Percentiles rank a stretch among this genome's conserved stretches.
These are phyloP conservation scores for Castanea sativa DNA, from an alignment of 306 rosid species.

Conservation along the genomic window DNA sequence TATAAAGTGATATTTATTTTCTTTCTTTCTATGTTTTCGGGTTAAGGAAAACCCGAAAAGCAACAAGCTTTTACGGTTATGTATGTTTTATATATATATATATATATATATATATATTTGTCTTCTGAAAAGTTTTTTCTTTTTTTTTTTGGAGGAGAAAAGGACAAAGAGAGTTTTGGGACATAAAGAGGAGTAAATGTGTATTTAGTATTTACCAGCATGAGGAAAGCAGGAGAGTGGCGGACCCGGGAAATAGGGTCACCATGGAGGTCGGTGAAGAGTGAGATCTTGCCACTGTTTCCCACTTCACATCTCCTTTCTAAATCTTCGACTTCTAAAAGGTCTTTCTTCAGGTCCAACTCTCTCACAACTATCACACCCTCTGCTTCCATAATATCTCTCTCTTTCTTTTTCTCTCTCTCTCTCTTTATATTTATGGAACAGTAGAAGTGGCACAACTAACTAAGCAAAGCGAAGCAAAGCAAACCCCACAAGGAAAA, in stretches of 20 bases:
- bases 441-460: neutral
- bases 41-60: neutral
- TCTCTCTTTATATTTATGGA: neutral
- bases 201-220: conserved; percentile 69
- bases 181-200: neutral
- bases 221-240: conserved; percentile 81
- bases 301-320: conserved; percentile 87
- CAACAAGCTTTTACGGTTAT: neutral
- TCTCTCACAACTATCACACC: conserved; percentile 36
- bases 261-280: conserved; percentile 82
- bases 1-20: neutral
- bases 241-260: conserved; percentile 99
- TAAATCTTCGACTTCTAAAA: conserved; percentile 54
- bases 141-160: neutral
- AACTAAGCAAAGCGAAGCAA: neutral
- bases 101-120: neutral
- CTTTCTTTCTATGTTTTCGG: neutral
- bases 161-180: neutral
- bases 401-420: too few species aligned
- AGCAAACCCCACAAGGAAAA: neutral
- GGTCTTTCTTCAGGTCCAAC: conserved; percentile 49
- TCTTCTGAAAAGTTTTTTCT: neutral
- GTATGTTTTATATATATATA: neutral
- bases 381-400: conserved; percentile 25
- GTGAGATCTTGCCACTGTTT: conserved; percentile 63